A percentile compares a stretch with the other conserved stretches of the same genome.
Evolutionary conservation across 805 yeast genomes (phyloP).

Genomic region (Lipomyces anomalus): DNA sequence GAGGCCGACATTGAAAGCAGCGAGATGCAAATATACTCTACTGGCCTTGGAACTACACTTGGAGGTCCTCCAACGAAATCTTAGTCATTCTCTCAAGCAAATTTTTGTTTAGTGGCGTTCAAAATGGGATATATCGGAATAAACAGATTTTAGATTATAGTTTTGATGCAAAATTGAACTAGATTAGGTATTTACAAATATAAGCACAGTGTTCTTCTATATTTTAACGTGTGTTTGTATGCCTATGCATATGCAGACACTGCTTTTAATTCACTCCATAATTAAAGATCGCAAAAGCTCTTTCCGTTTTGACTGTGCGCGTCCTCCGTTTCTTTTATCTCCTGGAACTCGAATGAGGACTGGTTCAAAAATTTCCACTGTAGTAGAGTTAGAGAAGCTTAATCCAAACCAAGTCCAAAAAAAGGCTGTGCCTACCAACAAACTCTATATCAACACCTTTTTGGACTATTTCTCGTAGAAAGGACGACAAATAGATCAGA

Average conservation of each 20-base stretch:
- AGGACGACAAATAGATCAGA: slow-evolving; percentile 38
- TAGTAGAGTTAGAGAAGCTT: background rate
- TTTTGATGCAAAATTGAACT: too few relatives aligned
- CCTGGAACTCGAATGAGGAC: slow-evolving; percentile 32
- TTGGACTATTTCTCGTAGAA: slow-evolving; percentile 34
- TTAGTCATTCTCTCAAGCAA: too few relatives aligned
- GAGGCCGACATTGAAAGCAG: slow-evolving; percentile 57
- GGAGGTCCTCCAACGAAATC: slow-evolving; percentile 51
- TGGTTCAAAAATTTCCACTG: slow-evolving; percentile 32
- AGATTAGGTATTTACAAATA: too few relatives aligned
- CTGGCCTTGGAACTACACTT: slow-evolving; percentile 76
- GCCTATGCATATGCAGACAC: background rate
- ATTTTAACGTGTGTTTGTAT: too few relatives aligned
- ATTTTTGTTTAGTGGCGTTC: too few relatives aligned
- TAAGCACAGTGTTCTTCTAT: too few relatives aligned
- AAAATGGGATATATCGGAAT: too few relatives aligned
- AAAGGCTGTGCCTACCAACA: slow-evolving; percentile 4
- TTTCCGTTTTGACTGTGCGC: slow-evolving; percentile 31
- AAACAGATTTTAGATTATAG: too few relatives aligned
- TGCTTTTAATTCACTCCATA: background rate
- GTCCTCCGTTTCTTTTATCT: slow-evolving; percentile 31
- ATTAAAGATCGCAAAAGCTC: slow-evolving; percentile 32
- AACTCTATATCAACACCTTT: slow-evolving; percentile 26
- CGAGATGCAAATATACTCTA: slow-evolving; percentile 37
- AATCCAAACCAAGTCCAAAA: background rate